These are phyloP conservation scores for Fraxinus platypoda DNA, from an alignment of 305 asterid genomes.

Conservation along the genomic window DNA sequence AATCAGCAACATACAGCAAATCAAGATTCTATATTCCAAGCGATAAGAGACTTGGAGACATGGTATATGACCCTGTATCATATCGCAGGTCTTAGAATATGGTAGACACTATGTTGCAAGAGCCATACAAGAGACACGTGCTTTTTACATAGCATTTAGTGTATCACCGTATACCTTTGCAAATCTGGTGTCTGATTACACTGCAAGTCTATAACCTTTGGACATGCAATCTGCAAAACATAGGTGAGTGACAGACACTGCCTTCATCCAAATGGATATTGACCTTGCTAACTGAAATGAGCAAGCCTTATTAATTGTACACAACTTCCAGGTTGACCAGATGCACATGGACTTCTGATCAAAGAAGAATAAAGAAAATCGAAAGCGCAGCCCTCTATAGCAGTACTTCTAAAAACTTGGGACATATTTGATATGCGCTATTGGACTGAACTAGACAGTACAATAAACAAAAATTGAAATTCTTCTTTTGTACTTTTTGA, in stretches of 20 bases:
- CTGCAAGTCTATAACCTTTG: conserved; percentile 18
- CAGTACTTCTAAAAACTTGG: background rate
- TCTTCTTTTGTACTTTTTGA: background rate
- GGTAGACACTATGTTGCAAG: background rate
- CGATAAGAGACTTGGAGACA: background rate
- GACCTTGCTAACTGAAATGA: conserved; percentile 21
- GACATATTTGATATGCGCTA: conserved; percentile 13
- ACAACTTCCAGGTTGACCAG: background rate
- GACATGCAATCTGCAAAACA: background rate
- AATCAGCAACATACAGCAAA: background rate
- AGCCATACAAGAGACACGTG: background rate
- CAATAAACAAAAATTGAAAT: background rate
- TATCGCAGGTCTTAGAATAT: conserved; percentile 2
- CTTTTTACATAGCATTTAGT: conserved; percentile 5
- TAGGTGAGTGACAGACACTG: background rate
- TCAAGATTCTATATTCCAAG: background rate
- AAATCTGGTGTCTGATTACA: conserved; percentile 14
- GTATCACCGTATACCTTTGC: conserved; percentile 16
- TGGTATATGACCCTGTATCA: background rate
- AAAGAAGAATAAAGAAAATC: background rate
- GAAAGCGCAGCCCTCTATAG: background rate
- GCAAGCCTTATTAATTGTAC: background rate
- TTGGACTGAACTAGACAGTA: background rate
- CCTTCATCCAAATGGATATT: conserved; percentile 23
- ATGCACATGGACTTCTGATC: background rate